Evolutionary conservation across 345 rosid species (phyloP), one percentile per base, ranked within the genome.

Genomic region (Carallia pectinifolia): DNA sequence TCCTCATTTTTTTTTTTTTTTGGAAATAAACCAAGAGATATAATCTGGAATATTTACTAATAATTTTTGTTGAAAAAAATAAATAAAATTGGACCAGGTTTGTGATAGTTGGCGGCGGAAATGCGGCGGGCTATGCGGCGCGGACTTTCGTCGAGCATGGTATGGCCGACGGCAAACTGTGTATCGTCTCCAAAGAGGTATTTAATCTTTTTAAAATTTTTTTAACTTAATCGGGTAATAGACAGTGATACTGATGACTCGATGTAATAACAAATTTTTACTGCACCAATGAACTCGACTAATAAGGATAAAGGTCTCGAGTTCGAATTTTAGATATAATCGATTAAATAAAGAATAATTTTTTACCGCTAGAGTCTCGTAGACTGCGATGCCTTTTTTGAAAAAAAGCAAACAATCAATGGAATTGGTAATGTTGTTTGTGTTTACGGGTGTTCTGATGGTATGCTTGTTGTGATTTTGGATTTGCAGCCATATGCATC

Each of bases 71-170:
- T 7, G 4, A 33, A 18, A 2, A 37, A n/a, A 40, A 23, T n/a
- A 23, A 23, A 23, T n/a, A 15, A 31, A 6, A 15, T 18, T 67
- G 10, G 29, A 60, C 33, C 68, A 89, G 96, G 83, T 90, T 77
- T 81, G 91, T 94, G 79, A 90, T 90, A 36, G 85, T 94, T 72
- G 98, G 98, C 30, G 98, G 98, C 27, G 98, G 98, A 27, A 94
- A 94, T 85, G 88, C 98, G n/a, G 97, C 97, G 8, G 98, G 98
- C 33, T 94, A 94, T 77, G 97, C 96, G 7, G 98, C 98, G 2
- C 81, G 89, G 82, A 85, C 92, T 63, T 94, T 94, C 73, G 96
- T 90, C n/a, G 98, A 94, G 47, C 88, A 90, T 33, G 97, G 91
- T 27, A 86, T 94, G 96, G 97, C 99, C 27, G 90, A 91, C 80